These are phyloP conservation scores for Kockiozyma suomiensis DNA, from an alignment of 805 yeast genomes.

Conservation along the genomic window DNA sequence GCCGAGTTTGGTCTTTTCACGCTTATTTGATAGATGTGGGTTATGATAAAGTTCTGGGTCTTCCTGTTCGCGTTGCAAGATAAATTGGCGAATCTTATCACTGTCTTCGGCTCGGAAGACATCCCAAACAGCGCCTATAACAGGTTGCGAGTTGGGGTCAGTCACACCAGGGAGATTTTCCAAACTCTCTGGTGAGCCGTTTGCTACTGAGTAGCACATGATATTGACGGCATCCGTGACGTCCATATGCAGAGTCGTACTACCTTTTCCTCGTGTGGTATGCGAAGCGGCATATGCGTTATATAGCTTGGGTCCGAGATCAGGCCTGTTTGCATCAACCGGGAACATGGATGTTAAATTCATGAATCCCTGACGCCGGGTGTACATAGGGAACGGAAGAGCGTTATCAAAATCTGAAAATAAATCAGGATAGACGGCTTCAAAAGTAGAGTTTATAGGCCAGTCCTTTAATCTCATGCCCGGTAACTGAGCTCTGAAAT, in stretches of 20 bases:
- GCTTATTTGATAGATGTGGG: conserved; percentile 12
- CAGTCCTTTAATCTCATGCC: conserved; percentile 27
- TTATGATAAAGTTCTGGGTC: conserved; percentile 21
- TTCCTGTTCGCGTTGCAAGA: conserved; percentile 27
- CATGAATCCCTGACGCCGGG: conserved; percentile 25
- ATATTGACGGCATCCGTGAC: conserved; percentile 31
- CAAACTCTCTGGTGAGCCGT: conserved; percentile 13
- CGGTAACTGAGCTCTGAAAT: not conserved
- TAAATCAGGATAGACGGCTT: conserved; percentile 24
- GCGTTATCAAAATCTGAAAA: conserved; percentile 29
- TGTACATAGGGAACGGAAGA: conserved; percentile 28
- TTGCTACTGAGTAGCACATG: conserved; percentile 22
- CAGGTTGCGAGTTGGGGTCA: not conserved
- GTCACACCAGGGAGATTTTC: conserved; percentile 20
- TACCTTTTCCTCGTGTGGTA: conserved; percentile 18
- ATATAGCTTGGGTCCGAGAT: conserved; percentile 31
- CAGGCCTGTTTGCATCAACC: conserved; percentile 25
- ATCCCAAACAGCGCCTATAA: conserved; percentile 32
- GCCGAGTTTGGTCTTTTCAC: conserved; percentile 10
- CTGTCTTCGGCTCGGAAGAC: conserved; percentile 29
- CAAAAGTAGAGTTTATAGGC: conserved; percentile 26
- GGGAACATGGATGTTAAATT: conserved; percentile 31
- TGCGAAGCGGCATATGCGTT: conserved; percentile 28
- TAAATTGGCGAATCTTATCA: conserved; percentile 21
- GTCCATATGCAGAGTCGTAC: conserved; percentile 27